Base-by-base conservation (phyloP, 2,329 filamentous ascomycete species). In the Colletotrichum sp. region DNA sequence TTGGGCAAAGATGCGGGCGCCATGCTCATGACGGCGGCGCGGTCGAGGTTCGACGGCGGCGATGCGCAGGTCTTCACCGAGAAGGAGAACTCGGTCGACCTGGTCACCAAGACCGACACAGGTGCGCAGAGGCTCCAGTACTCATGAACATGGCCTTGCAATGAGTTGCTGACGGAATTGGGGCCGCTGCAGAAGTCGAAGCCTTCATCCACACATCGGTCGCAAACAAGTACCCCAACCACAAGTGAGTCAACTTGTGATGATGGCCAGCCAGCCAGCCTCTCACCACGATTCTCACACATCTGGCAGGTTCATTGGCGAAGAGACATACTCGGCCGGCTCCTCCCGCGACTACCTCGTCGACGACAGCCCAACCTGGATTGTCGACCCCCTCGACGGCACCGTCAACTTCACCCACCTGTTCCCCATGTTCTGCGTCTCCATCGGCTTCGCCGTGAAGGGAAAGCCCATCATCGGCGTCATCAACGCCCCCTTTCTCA, bases 331-430 rank as follows among this genome's bases (percentile, higher is more conserved):
- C 82, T 93, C 92, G 59, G 92, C 92, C 80, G 92, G 93, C 49
- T 82, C 90, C 30, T 92, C 93, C 0, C 91, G 92, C 80, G 87
- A 92, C 62, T 96, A 95, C 81, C 89, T 95, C 7, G 92, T 96
- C 77, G 86, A 85, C 62, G 82, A 89, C 52, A 79, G 85, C 1
- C 94, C 94, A 59, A 95, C 94, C 36, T 96, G 94, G 94, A 92
- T 93, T 80, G 89, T 96, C 55, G 94, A 96, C 83, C 94, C 94
- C 12, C 88, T 96, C 32, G 94, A 96, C 81, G 94, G 93, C 86
- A 96, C 94, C 5, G 93, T 96, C 76, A 96, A 96, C 87, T 96
- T 94, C 85, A 95, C 94, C 34, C 94, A 96, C 83, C 89, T 95
- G 7, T 95, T 95, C 81, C 93, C 93, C 75, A 95, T 95, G 92